Evolutionary conservation across 148 eudicot genomes (phyloP), one percentile per base, ranked within the genome.

Genomic region (Suaeda aralocaspica): DNA sequence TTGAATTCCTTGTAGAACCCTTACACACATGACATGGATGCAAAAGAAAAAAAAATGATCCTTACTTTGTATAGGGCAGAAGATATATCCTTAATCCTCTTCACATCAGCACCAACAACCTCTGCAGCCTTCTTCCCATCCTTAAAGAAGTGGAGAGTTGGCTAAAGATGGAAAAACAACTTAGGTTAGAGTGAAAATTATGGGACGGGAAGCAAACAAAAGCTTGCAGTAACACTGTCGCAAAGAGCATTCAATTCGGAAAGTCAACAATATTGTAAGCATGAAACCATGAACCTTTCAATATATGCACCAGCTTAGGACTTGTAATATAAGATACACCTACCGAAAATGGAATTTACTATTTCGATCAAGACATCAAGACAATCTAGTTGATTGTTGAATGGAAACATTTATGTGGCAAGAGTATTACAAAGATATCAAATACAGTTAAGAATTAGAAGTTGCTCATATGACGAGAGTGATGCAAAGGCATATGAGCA

Each of bases 81-180:
- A 62, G 83, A 75, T 72, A 84, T 75, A 30, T 86, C 80, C 74
- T 64, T 89, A 58, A 89, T 62, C 50, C 51, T 79, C 58, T 67
- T 69, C 34, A 84, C 57, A 77, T 89, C 90, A 64, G 91, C 90
- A 25, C 94, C 94, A 63, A 84, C 46, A 57, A 89, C 83, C 78
- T 89, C 90, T 6, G 81, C 74, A 46, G 80, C 87, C 79, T 84
- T 89, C 74, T 78, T 83, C 33, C 94, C 94, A 68, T 81, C 64
- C 70, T 79, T 79, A 60, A 81, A 87, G 77, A 87, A 84, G 77
- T 82, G 87, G 64, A 87, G 77, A 36, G 91, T 87, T 7, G 91
- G 91, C 91, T 87, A 79, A 76, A 79, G 19, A 56, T 9, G 45
- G 67, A 26, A 77, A 76, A 31, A 5, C 46, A 10, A 44, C 42